Conservation (phyloP, 495 filamentous ascomycete genomes). For the Tuber melanosporum region DNA sequence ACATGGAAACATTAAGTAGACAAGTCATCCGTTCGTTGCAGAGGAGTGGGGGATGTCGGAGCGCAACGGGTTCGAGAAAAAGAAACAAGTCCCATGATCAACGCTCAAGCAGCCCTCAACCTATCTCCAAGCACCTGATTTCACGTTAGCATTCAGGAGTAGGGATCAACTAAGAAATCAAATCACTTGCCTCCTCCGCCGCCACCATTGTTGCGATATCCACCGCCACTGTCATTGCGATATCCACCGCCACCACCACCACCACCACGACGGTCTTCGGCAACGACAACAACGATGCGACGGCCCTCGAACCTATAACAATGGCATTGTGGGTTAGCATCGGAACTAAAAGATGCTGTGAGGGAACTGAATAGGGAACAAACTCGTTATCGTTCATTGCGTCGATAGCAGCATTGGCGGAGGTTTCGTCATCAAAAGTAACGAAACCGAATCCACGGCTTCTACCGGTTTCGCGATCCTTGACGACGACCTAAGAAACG, state of each 20-base stretch:
- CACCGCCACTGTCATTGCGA: background rate
- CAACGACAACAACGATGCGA: slow-evolving; percentile 86
- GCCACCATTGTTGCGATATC: slow-evolving; percentile 8
- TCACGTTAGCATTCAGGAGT: background rate
- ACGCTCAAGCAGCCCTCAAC: background rate
- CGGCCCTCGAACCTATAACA: slow-evolving; percentile 79
- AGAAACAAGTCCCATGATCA: background rate
- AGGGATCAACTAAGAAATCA: background rate
- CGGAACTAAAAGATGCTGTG: background rate
- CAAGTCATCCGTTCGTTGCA: background rate
- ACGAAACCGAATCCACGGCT: slow-evolving; percentile 97
- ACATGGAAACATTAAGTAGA: background rate
- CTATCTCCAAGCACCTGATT: background rate
- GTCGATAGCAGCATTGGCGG: slow-evolving; percentile 66
- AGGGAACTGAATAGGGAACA: slow-evolving; percentile 38
- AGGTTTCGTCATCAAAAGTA: slow-evolving; percentile 62
- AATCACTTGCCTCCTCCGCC: background rate
- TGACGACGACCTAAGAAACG: slow-evolving; percentile 72
- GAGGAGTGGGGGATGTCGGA: background rate
- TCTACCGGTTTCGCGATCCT: slow-evolving; percentile 89
- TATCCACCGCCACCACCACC: slow-evolving; percentile 42
- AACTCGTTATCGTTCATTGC: slow-evolving; percentile 91
- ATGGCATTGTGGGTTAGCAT: slow-evolving; percentile 9
- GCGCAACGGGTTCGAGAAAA: background rate
- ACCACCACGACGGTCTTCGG: slow-evolving; percentile 65